Evolutionary conservation across 2,329 filamentous ascomycete genomes (phyloP).

Genomic region (Colletotrichum tamarilloi): DNA sequence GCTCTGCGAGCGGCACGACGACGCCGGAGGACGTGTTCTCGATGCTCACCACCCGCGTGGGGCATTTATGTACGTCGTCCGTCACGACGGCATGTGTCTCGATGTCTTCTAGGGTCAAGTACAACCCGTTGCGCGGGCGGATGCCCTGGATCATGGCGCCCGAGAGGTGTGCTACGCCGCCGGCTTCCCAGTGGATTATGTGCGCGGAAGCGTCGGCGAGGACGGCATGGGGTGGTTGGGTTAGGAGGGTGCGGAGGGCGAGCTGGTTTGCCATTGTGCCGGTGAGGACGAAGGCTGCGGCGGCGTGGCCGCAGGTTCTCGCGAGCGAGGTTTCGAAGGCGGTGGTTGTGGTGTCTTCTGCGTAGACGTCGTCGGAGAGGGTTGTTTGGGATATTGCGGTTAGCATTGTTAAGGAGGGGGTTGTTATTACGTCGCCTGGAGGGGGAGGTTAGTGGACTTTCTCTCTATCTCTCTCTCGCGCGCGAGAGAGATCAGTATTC

Average conservation of each 20-base stretch:
- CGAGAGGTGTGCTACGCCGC: conserved; percentile 70
- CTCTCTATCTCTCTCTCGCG: too few relatives aligned
- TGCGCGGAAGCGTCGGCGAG: conserved; percentile 77
- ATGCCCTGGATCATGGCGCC: conserved; percentile 69
- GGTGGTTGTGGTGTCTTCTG: conserved; percentile 77
- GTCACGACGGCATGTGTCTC: conserved; percentile 45
- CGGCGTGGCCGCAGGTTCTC: conserved; percentile 67
- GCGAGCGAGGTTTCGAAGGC: conserved; percentile 68
- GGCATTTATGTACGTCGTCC: conserved; percentile 56
- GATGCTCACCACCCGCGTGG: conserved; percentile 53
- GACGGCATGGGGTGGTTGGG: conserved; percentile 76
- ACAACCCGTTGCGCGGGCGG: conserved; percentile 47
- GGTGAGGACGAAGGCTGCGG: conserved; percentile 77
- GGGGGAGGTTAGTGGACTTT: too few relatives aligned
- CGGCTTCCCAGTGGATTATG: conserved; percentile 69
- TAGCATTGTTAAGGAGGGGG: conserved; percentile 77
- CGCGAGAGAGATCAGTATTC: background rate
- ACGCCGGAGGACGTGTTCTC: conserved; percentile 64
- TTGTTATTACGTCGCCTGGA: conserved; percentile 74
- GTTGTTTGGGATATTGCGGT: conserved; percentile 75
- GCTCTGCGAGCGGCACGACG: conserved; percentile 76
- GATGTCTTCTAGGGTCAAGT: conserved; percentile 57
- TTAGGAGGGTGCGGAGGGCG: conserved; percentile 75
- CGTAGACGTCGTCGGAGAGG: conserved; percentile 81
- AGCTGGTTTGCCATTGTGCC: conserved; percentile 89